A percentile compares a stretch with the other conserved stretches of the same genome.
Conservation (phyloP, 2,329 filamentous ascomycete genomes). For the Cladosporium sp. region DNA sequence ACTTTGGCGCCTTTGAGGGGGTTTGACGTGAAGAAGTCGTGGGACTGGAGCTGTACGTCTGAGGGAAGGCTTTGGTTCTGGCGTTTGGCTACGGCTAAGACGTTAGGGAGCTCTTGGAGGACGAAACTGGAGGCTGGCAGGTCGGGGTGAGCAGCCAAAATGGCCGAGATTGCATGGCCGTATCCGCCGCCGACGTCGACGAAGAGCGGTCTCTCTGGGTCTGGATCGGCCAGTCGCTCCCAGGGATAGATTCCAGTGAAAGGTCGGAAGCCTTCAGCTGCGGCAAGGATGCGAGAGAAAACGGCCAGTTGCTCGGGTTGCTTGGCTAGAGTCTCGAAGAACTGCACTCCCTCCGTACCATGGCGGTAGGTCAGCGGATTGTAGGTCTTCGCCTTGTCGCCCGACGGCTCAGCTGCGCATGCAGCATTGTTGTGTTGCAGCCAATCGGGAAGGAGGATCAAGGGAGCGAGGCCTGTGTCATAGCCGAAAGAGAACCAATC, state of each 20-base stretch:
- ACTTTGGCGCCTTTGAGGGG: conserved; percentile 23
- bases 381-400: neutral
- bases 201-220: conserved; percentile 12
- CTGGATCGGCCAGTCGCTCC: conserved; percentile 1
- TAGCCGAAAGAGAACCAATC: conserved; percentile 3
- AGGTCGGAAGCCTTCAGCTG: neutral
- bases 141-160: conserved; percentile 17
- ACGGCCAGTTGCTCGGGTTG: conserved; percentile 2
- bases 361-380: conserved; percentile 3
- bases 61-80: neutral
- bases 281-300: neutral
- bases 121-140: conserved; percentile 20
- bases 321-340: neutral
- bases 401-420: neutral
- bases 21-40: conserved; percentile 27
- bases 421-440: neutral
- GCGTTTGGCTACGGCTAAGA: conserved; percentile 14
- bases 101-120: conserved; percentile 24
- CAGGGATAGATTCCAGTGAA: conserved; percentile 5
- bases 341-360: neutral
- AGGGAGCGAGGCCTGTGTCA: neutral
- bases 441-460: conserved; percentile 6
- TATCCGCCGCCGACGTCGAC: conserved; percentile 27
- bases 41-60: conserved; percentile 4
- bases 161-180: conserved; percentile 21